phyloP scores from a whole-genome alignment of 495 filamentous ascomycete genomes.

The Neurospora sublineolata region DNA sequence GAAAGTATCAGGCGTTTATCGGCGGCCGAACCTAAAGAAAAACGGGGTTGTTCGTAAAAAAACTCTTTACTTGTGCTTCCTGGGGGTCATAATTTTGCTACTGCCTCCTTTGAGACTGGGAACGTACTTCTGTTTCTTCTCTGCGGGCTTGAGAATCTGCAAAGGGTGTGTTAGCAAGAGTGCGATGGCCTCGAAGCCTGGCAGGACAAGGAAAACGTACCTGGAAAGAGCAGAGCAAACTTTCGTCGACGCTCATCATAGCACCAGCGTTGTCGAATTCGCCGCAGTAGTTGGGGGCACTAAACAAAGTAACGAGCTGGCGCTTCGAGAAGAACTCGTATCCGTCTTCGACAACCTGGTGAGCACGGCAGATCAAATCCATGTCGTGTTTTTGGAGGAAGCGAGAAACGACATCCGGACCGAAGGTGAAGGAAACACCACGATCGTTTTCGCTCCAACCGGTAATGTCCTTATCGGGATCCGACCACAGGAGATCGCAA shows the following conservation, averaged over 20 bases:
- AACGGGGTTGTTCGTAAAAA: conserved; percentile 67
- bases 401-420: conserved; percentile 94
- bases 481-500: conserved; percentile 96
- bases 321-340: conserved; percentile 99
- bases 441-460: conserved; percentile 99
- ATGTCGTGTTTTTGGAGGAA: conserved; percentile 99
- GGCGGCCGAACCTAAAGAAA: conserved; percentile 95
- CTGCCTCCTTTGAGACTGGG: conserved; percentile 69
- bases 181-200: not conserved
- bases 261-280: conserved; percentile 99
- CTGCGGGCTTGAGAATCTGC: conserved; percentile 96
- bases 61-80: conserved; percentile 71
- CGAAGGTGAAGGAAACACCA: conserved; percentile 97
- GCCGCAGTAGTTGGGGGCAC: conserved; percentile 97
- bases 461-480: conserved; percentile 99
- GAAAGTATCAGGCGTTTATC: conserved; percentile 44
- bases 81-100: conserved; percentile 70
- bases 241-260: conserved; percentile 99
- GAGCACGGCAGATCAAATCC: conserved; percentile 97
- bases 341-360: conserved; percentile 97
- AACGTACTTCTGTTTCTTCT: conserved; percentile 99
- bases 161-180: conserved; percentile 12
- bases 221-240: conserved; percentile 97
- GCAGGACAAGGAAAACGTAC: conserved; percentile 39
- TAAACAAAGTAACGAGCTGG: conserved; percentile 94